Evolutionary conservation across 345 rosid species (phyloP), one percentile per base, ranked within the genome.

Genomic region (Eucalyptus paniculata): DNA sequence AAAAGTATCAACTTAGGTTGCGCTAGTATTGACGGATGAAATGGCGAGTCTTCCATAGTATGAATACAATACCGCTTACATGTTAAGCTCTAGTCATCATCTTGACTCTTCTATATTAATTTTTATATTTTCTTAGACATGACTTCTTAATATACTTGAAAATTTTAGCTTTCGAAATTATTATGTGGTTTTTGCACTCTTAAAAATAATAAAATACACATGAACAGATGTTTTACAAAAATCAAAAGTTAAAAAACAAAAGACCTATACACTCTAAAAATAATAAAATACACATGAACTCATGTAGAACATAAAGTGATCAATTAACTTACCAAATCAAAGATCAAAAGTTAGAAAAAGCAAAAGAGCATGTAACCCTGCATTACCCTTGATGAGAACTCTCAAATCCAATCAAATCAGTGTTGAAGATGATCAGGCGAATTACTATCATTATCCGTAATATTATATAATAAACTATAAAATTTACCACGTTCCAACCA

Each of bases 401-500:
- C 81, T 69, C 81, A 8, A 40, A 9, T 69, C 44, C 2, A 34
- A 69, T 18, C 14, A 69, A 34, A 34, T 8, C 4, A 69, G 14
- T 19, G 44, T 69, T 10, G 82, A 18, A 19, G 82, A 72, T 72
- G 26, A 1, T 72, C 8, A 0, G 1, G 5, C 1, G 4, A 8
- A 3, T 9, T 72, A 7, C 45, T 34, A 11, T 19, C 82, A 11
- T n/a, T 8, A n/a, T 65, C 21, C 9, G 5, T 0, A 65, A 1
- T n/a, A 0, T 0, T 65, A 0, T n/a, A 65, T 30, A n/a, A 32
- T n/a, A 30, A 28, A 62, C 4, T 62, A 28, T 62, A 30, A 6
- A 65, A 65, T 65, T n/a, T 6, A 15, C 9, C 40, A 8, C 19
- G 40, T 65, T 16, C 4, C 9, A 8, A 65, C 11, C 5, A 15